phyloP scores from a whole-genome alignment of 1,284 basidiomycete genomes.

The Mycena citricolor region DNA sequence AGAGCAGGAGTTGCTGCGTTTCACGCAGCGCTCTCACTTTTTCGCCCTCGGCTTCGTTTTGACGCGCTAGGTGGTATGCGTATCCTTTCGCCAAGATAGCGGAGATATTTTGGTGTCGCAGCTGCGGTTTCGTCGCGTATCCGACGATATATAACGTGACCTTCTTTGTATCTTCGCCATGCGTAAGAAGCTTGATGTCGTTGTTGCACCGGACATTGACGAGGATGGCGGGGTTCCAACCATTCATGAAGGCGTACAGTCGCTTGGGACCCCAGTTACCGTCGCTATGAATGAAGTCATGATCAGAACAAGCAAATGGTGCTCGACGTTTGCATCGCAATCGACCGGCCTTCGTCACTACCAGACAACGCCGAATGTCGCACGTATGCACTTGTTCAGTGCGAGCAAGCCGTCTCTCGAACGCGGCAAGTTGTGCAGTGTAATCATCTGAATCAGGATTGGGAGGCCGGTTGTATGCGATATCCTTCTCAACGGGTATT shows the following conservation, averaged over 20 bases:
- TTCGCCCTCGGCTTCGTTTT: conserved; percentile 4
- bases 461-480: conserved; percentile 31
- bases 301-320: conserved; percentile 29
- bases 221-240: conserved; percentile 30
- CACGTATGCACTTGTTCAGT: conserved; percentile 36
- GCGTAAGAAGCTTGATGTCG: conserved; percentile 36
- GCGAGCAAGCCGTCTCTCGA: conserved; percentile 22
- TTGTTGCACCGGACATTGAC: conserved; percentile 32
- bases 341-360: conserved; percentile 21
- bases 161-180: conserved; percentile 29
- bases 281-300: conserved; percentile 26
- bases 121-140: conserved; percentile 33
- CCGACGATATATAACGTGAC: conserved; percentile 30
- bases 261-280: conserved; percentile 29
- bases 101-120: conserved; percentile 28
- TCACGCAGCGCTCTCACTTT: too few relatives aligned
- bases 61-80: conserved; percentile 28
- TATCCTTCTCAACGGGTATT: conserved; percentile 23
- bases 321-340: conserved; percentile 36
- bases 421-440: background rate
- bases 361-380: conserved; percentile 25
- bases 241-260: conserved; percentile 29
- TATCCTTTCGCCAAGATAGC: conserved; percentile 32
- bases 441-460: conserved; percentile 25
- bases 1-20: conserved; percentile 26